Evolutionary conservation across 371 early-diverging fungal species (phyloP).

Genomic region (Rhizopus arrhizus): DNA sequence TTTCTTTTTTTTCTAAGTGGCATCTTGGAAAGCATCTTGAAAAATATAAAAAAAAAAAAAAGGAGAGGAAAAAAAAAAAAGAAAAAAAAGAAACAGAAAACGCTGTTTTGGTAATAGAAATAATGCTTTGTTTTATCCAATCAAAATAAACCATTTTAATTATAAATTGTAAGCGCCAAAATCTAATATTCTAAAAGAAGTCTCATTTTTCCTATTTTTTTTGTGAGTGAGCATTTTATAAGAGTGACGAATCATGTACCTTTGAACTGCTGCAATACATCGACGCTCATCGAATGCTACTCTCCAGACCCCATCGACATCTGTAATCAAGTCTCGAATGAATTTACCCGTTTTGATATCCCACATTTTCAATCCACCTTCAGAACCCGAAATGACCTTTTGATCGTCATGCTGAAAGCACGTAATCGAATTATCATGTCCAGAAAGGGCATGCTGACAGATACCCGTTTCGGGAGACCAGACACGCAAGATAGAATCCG

Average conservation of each 20-base stretch:
- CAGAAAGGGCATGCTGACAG: constrained; percentile 68
- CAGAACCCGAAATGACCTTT: constrained; percentile 93
- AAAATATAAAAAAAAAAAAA: too few species aligned
- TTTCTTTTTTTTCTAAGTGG: constrained; percentile 75
- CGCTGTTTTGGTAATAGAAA: not conserved
- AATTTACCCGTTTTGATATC: constrained; percentile 81
- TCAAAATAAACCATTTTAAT: not conserved
- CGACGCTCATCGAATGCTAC: constrained; percentile 83
- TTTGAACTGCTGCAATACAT: constrained; percentile 87
- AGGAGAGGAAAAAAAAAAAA: not conserved
- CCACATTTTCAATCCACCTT: constrained; percentile 93
- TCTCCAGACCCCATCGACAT: constrained; percentile 89
- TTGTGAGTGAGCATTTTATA: not conserved
- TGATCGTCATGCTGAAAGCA: constrained; percentile 91
- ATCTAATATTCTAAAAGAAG: constrained; percentile 57
- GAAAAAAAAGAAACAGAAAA: too few species aligned
- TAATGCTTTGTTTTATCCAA: too few species aligned
- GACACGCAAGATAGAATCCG: constrained; percentile 91
- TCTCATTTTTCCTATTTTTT: constrained; percentile 35
- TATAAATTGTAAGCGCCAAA: constrained; percentile 43
- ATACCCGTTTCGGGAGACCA: constrained; percentile 87
- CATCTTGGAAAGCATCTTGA: constrained; percentile 38
- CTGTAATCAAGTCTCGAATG: constrained; percentile 73
- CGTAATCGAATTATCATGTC: constrained; percentile 87
- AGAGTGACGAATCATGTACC: constrained; percentile 32